A percentile compares a stretch with the other conserved stretches of the same genome.
Conservation (phyloP, 495 filamentous ascomycete genomes). For the Talaromyces adpressus region DNA sequence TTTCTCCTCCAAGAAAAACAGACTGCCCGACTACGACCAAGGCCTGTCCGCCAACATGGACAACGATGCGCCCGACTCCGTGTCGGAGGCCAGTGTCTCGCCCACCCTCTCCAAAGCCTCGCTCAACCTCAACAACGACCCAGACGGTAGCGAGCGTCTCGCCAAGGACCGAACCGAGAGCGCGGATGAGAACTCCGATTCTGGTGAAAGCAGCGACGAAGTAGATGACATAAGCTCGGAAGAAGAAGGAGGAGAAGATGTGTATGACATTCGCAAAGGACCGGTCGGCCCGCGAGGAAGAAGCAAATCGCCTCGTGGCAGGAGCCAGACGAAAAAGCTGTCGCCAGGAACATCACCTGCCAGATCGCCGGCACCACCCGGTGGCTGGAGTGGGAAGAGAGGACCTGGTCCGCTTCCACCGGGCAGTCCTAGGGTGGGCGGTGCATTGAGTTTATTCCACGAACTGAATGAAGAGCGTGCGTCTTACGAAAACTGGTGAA, state of each 20-base stretch:
- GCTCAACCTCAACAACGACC: neutral
- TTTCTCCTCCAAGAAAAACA: neutral
- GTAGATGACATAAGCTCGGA: slow-evolving; percentile 38
- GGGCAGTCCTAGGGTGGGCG: slow-evolving; percentile 26
- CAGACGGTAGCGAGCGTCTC: slow-evolving; percentile 45
- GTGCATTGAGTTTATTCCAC: slow-evolving; percentile 49
- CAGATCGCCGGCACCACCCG: slow-evolving; percentile 1
- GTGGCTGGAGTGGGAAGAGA: slow-evolving; percentile 20
- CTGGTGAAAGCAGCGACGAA: slow-evolving; percentile 43
- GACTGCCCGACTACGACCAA: neutral
- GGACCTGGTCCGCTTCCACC: slow-evolving; percentile 20
- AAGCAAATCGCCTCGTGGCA: slow-evolving; percentile 25
- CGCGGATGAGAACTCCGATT: slow-evolving; percentile 42
- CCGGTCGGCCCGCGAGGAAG: slow-evolving; percentile 20
- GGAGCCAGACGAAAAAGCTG: slow-evolving; percentile 19
- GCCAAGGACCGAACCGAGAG: slow-evolving; percentile 69
- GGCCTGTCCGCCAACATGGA: neutral
- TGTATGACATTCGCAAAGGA: slow-evolving; percentile 12
- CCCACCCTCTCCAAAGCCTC: neutral
- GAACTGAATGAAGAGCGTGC: slow-evolving; percentile 74
- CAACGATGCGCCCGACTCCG: neutral
- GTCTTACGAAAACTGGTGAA: slow-evolving; percentile 20
- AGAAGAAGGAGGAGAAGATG: slow-evolving; percentile 47
- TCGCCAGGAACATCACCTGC: slow-evolving; percentile 6
- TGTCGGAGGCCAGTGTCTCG: neutral